Evolutionary conservation across 2,329 filamentous ascomycete species (phyloP).

Genomic region (Pseudogymnoascus verrucosus): DNA sequence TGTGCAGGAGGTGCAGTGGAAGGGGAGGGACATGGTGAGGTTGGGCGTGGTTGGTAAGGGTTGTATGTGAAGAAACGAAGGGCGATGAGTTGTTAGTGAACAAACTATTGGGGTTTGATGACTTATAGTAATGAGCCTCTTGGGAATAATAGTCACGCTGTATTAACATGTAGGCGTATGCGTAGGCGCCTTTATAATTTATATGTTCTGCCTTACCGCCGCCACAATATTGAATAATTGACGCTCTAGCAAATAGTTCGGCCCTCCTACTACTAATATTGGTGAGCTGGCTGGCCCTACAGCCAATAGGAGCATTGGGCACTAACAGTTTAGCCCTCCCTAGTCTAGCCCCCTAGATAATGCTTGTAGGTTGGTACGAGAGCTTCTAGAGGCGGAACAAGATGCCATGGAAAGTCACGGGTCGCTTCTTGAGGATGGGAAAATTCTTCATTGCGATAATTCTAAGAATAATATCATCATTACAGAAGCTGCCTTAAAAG

Average conservation of each 20-base stretch:
- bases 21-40: background rate
- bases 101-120: background rate
- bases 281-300: background rate
- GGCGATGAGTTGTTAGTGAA: background rate
- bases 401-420: slow-evolving; percentile 32
- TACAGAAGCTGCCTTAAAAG: slow-evolving; percentile 9
- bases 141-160: background rate
- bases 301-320: background rate
- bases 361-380: slow-evolving; percentile 22
- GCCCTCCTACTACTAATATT: background rate
- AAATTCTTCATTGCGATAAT: slow-evolving; percentile 32
- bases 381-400: slow-evolving; percentile 29
- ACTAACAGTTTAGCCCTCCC: no score
- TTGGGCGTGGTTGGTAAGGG: background rate
- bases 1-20: background rate
- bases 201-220: background rate
- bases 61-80: background rate
- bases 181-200: background rate
- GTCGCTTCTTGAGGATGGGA: slow-evolving; percentile 27
- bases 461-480: slow-evolving; percentile 34
- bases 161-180: background rate
- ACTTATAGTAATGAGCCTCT: background rate
- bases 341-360: background rate
- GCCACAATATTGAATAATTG: background rate
- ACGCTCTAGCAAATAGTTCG: background rate